Conservation (phyloP, 73 alveolate species). For the Paramecium sexaurelia region DNA sequence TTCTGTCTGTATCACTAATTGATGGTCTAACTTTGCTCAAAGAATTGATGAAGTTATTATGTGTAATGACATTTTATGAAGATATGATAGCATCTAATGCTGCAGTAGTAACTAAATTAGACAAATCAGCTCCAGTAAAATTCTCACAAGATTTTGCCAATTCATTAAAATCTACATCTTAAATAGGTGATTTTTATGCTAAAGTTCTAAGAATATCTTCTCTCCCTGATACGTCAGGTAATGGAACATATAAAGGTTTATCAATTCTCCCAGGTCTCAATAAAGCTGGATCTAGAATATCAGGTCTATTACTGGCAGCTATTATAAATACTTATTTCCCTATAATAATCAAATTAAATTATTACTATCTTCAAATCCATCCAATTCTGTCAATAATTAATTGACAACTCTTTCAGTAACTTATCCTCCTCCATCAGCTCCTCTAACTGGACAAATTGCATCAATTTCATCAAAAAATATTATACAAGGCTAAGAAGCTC, state of each 20-base stretch:
- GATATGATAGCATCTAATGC: conserved; percentile 89
- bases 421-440: conserved; percentile 78
- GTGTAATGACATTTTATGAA: conserved; percentile 69
- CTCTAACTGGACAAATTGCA: conserved; percentile 98
- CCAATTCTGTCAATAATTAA: conserved; percentile 99
- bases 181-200: conserved; percentile 82
- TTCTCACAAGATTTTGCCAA: conserved; percentile 93
- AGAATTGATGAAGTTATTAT: conserved; percentile 86
- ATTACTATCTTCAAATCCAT: conserved; percentile 95
- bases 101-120: conserved; percentile 96
- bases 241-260: conserved; percentile 92
- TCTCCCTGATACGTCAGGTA: conserved; percentile 97
- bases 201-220: conserved; percentile 90
- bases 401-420: conserved; percentile 98
- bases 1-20: conserved; percentile 84
- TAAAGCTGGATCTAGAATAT: conserved; percentile 99
- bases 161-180: conserved; percentile 77
- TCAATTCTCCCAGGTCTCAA: conserved; percentile 99
- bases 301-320: conserved; percentile 99
- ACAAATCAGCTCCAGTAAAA: conserved; percentile 99
- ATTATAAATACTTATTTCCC: conserved; percentile 94
- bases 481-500: conserved; percentile 98
- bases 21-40: conserved; percentile 91
- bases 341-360: not conserved
- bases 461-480: conserved; percentile 99